A percentile compares a stretch with the other conserved stretches of the same genome.
Conservation (phyloP, 2,329 filamentous ascomycete genomes). For the Colletotrichum sidae region DNA sequence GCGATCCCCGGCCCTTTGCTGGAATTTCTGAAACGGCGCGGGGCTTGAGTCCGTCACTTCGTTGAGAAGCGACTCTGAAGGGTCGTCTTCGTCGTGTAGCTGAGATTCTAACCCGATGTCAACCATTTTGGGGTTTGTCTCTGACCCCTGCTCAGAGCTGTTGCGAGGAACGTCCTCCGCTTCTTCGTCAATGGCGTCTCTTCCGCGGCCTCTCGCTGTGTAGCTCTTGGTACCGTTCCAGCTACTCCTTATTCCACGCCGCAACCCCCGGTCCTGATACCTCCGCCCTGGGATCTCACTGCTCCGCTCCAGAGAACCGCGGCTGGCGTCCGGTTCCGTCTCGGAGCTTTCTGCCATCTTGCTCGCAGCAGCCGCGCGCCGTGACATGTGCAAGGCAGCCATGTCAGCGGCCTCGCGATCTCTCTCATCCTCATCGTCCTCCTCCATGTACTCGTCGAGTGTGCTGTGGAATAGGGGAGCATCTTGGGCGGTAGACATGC, state of each 20-base stretch:
- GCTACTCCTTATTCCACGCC: slow-evolving; percentile 71
- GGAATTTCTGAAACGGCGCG: slow-evolving; percentile 73
- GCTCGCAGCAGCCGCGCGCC: slow-evolving; percentile 87
- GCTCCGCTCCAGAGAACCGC: slow-evolving; percentile 65
- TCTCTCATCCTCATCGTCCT: slow-evolving; percentile 92
- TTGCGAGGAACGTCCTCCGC: slow-evolving; percentile 54
- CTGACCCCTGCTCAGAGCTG: slow-evolving; percentile 45
- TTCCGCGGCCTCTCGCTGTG: slow-evolving; percentile 35
- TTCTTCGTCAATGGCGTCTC: slow-evolving; percentile 54
- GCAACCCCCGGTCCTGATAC: slow-evolving; percentile 60
- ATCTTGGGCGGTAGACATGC: slow-evolving; percentile 77
- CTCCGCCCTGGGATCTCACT: slow-evolving; percentile 58
- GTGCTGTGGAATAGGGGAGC: slow-evolving; percentile 96
- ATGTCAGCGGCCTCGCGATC: slow-evolving; percentile 94
- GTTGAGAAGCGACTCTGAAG: slow-evolving; percentile 69
- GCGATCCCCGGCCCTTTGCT: slow-evolving; percentile 50
- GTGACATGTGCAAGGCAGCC: slow-evolving; percentile 89
- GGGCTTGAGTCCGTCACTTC: slow-evolving; percentile 66
- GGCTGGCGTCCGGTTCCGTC: slow-evolving; percentile 77
- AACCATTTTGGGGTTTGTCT: slow-evolving; percentile 72
- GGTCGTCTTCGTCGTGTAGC: slow-evolving; percentile 65
- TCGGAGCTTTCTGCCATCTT: slow-evolving; percentile 88
- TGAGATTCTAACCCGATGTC: slow-evolving; percentile 85
- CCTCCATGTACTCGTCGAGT: slow-evolving; percentile 89
- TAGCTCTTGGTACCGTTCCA: slow-evolving; percentile 68